Evolutionary conservation across 164 flowering plant genomes (phyloP).

Genomic region (Euptelea pleiosperma): DNA sequence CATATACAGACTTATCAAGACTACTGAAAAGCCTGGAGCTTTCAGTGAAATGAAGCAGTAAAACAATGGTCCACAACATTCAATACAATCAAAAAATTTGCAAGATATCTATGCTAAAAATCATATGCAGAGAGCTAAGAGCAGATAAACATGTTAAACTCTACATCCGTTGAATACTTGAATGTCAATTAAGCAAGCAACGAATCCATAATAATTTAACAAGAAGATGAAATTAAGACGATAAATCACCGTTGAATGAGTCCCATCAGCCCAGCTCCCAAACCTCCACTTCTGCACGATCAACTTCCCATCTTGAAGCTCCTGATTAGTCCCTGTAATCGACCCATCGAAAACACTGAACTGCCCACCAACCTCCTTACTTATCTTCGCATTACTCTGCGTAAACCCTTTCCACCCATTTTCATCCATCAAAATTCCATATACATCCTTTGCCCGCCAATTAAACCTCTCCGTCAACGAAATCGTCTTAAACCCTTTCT

Average conservation of each 20-base stretch:
- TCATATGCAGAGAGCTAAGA: too few relatives aligned
- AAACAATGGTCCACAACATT: too few relatives aligned
- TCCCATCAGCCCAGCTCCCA: slow-evolving; percentile 83
- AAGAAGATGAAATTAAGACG: neutral
- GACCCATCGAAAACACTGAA: slow-evolving; percentile 81
- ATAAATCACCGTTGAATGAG: slow-evolving; percentile 53
- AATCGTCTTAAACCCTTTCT: slow-evolving; percentile 76
- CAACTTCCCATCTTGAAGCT: slow-evolving; percentile 69
- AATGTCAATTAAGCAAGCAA: neutral
- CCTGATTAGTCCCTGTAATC: slow-evolving; percentile 68
- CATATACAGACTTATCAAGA: too few relatives aligned
- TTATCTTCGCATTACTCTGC: slow-evolving; percentile 87
- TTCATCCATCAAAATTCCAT: slow-evolving; percentile 91
- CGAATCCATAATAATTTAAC: neutral
- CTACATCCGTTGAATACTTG: too few relatives aligned
- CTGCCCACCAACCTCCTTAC: slow-evolving; percentile 78
- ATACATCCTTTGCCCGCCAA: slow-evolving; percentile 71
- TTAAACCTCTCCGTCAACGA: slow-evolving; percentile 72
- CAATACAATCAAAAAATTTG: slow-evolving; percentile 44
- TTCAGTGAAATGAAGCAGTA: slow-evolving; percentile 4
- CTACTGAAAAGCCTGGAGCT: slow-evolving; percentile 2
- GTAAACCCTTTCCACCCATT: slow-evolving; percentile 93
- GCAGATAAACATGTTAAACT: too few relatives aligned
- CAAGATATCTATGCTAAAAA: slow-evolving; percentile 15
- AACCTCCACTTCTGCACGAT: slow-evolving; percentile 91